Base-by-base conservation (phyloP, 1,284 basidiomycete genomes). In the Hymenochaete sp. region DNA sequence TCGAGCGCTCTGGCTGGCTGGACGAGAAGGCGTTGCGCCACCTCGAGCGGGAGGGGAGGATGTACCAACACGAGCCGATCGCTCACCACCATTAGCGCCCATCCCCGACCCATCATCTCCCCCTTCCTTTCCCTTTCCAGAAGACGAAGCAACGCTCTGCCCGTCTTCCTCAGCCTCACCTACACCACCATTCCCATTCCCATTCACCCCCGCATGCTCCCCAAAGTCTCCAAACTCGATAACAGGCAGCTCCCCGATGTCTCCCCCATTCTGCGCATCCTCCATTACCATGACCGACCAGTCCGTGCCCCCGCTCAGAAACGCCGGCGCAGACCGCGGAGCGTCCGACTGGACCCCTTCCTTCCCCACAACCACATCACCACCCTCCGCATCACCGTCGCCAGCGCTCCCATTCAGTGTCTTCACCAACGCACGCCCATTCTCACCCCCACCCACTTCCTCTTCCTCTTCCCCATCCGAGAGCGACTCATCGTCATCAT, bases 251-350 rank as follows among this genome's bases (percentile, higher is more conserved):
- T 76, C 72, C n/a, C n/a, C n/a, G n/a, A n/a, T n/a, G 3, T 72
- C 72, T 11, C 55, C 53, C 16, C 73, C 79, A 52, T 76, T 71
- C 19, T 63, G 66, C 22, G 64, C 71, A 59, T 86, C 79, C 42
- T 80, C 79, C n/a, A 75, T 71, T n/a, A 86, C 82, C 75, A 86
- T 82, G 58, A 89, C 83, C 6, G 82, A 81, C 86, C 86, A 89
- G 56, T 77, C 73, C 13, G 70, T 68, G 29, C 71, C 53, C 14
- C 69, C 57, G 13, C 64, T 56, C 52, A 80, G 79, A 57, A 83
- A 82, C 4, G 79, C 64, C 29, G 67, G 60, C 35, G 61, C 54
- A 8, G 56, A 61, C 21, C 56, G 62, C 24, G 41, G 44, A 21
- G 28, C 47, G 1, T 59, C 56, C n/a, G 44, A 59, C 55, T 29